These are phyloP conservation scores for Albizia julibrissin DNA, from an alignment of 306 rosid genomes.

Conservation along the genomic window DNA sequence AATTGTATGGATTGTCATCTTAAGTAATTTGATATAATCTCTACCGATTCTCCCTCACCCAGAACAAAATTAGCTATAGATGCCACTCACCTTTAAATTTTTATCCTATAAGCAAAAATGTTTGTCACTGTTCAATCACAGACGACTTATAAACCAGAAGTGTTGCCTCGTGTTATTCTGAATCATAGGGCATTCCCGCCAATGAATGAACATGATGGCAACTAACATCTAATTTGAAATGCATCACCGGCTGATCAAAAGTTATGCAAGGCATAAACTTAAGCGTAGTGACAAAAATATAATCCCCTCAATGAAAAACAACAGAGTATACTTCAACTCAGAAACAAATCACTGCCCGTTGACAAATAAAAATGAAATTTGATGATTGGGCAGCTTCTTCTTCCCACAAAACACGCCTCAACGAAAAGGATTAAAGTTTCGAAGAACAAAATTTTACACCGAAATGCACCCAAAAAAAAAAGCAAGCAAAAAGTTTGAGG, in stretches of 20 bases:
- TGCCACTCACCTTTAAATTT: background rate
- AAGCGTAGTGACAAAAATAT: background rate
- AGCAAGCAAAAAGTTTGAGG: background rate
- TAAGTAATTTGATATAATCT: background rate
- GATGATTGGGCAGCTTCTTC: background rate
- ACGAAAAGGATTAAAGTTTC: background rate
- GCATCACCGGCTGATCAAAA: background rate
- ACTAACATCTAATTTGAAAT: background rate
- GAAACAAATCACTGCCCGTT: background rate
- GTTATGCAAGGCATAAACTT: background rate
- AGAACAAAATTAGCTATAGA: background rate
- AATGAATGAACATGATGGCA: background rate
- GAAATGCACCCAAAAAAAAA: background rate
- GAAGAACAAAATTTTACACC: background rate
- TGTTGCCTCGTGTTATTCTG: background rate
- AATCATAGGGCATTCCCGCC: background rate
- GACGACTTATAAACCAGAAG: background rate
- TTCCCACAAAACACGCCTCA: background rate
- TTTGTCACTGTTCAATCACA: background rate
- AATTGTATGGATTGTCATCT: too few relatives aligned
- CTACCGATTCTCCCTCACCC: background rate
- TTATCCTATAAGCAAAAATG: background rate
- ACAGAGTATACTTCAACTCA: background rate
- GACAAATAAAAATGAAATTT: background rate
- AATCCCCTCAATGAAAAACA: background rate